Evolutionary conservation across 345 rosid species (phyloP), one percentile per base, ranked within the genome.

Genomic region (Limnanthes douglasii): DNA sequence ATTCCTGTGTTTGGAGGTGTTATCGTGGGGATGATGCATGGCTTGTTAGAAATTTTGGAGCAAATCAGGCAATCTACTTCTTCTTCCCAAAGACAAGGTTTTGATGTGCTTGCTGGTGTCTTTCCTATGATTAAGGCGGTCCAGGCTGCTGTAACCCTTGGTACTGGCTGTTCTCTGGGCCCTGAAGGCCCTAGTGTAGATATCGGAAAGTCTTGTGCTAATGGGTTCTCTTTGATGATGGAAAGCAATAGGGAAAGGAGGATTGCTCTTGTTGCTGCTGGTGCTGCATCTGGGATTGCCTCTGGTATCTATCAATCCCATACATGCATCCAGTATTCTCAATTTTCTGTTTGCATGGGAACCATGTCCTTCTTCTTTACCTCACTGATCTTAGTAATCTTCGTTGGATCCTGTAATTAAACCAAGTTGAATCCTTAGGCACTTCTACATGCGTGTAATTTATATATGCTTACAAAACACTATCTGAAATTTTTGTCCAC

Each of bases 171-270:
- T 48, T 90, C 95, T 38, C 66, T 90, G 55, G 95, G 95, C 53
- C 95, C 98, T 11, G 95, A 90, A 54, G 95, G 98, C 41, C 98
- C 95, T 39, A 90, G 90, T 41, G 98, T 90, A 11, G 98, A 90
- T 51, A 90, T 90, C 46, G 98, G 98, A 34, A 90, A 79, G 61
- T 90, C 95, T 0, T 84, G 92, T 57, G 98, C 98, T 31, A 66
- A 75, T 24, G 98, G 95, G 8, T 66, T 90, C 57, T 73, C 95
- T 5, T 59, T 80, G 10, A 68, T 84, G 86, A 90, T 90, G 95
- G 95, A 85, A 61, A 84, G 73, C 60, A 90, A 90, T 57, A 70
- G 98, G 66, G 98, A 90, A 45, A 74, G 94, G 57, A 78, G 70
- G 53, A 90, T 72, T 31, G 90, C 95, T 54, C 95, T 90, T 48